These are phyloP conservation scores for Phytophthora idaei DNA, from an alignment of 352 stramenopile species.

Conservation along the genomic window DNA sequence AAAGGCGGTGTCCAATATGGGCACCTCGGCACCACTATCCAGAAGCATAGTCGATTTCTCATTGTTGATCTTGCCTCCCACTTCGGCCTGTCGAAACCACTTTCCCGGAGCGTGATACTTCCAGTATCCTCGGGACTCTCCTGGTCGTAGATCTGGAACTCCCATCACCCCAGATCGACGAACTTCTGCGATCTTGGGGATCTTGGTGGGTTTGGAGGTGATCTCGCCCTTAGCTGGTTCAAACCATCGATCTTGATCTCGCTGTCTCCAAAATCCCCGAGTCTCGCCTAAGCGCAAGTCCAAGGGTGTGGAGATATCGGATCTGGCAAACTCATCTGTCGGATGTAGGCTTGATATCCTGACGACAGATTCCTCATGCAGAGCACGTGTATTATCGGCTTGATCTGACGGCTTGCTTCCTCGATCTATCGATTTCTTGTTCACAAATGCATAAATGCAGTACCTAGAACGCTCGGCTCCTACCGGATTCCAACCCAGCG, in stretches of 20 bases:
- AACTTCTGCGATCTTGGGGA: too few relatives aligned
- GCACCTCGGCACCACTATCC: too few relatives aligned
- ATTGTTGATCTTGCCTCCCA: too few relatives aligned
- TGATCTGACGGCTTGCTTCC: neutral
- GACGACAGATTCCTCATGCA: neutral
- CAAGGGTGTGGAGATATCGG: slow-evolving; percentile 4
- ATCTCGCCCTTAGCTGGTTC: too few relatives aligned
- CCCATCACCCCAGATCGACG: too few relatives aligned
- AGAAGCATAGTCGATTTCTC: too few relatives aligned
- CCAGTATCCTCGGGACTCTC: too few relatives aligned
- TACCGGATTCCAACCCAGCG: slow-evolving; percentile 12
- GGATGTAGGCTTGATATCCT: neutral
- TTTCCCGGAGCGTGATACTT: too few relatives aligned
- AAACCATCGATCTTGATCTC: too few relatives aligned
- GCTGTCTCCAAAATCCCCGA: neutral
- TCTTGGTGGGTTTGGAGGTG: too few relatives aligned
- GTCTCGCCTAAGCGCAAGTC: slow-evolving; percentile 6
- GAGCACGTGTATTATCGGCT: slow-evolving; percentile 19
- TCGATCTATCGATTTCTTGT: neutral
- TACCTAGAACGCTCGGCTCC: slow-evolving; percentile 11
- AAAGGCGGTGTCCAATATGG: slow-evolving; percentile 22
- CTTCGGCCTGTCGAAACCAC: too few relatives aligned
- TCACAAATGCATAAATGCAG: neutral
- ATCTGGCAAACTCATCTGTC: slow-evolving; percentile 10
- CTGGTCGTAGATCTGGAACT: too few relatives aligned